Conservation (phyloP, 495 filamentous ascomycete genomes). For the Terfezia boudieri region DNA sequence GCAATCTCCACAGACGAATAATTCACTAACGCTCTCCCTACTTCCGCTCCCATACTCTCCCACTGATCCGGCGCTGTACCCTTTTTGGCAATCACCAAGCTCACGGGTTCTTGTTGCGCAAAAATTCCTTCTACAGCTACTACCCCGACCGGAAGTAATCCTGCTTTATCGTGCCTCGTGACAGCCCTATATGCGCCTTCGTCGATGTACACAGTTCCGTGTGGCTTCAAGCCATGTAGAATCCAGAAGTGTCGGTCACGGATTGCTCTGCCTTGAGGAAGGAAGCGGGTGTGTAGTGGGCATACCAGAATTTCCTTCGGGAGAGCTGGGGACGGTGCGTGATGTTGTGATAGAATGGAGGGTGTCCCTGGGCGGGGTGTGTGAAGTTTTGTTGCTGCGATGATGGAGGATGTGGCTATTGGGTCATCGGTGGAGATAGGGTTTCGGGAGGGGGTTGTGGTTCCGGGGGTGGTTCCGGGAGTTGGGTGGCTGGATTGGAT, state of each 20-base stretch:
- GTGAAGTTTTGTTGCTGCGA: constrained; percentile 3
- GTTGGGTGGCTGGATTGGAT: constrained; percentile 35
- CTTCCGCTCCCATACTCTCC: constrained; percentile 41
- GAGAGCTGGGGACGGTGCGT: constrained; percentile 12
- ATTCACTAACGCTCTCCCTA: constrained; percentile 81
- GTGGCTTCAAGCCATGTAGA: constrained; percentile 75
- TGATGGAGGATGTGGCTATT: neutral
- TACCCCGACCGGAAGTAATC: constrained; percentile 80
- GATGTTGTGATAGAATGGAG: neutral
- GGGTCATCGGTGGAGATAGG: constrained; percentile 5
- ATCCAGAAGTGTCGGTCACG: constrained; percentile 93
- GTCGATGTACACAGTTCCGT: constrained; percentile 84
- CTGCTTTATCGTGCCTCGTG: constrained; percentile 40
- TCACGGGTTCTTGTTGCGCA: constrained; percentile 76
- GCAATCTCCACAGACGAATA: constrained; percentile 67
- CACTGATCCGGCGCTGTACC: constrained; percentile 17
- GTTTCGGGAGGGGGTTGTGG: constrained; percentile 7
- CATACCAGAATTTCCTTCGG: constrained; percentile 7
- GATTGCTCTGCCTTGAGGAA: constrained; percentile 67
- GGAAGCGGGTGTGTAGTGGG: constrained; percentile 80
- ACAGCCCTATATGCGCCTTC: constrained; percentile 64
- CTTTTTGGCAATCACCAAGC: constrained; percentile 50
- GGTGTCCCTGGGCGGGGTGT: constrained; percentile 7
- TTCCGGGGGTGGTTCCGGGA: constrained; percentile 1
- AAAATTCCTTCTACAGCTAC: constrained; percentile 72